Percentiles rank a stretch among this genome's conserved stretches.
Conservation (phyloP, 768 basidiomycete species). For the Hericium alpestre region DNA sequence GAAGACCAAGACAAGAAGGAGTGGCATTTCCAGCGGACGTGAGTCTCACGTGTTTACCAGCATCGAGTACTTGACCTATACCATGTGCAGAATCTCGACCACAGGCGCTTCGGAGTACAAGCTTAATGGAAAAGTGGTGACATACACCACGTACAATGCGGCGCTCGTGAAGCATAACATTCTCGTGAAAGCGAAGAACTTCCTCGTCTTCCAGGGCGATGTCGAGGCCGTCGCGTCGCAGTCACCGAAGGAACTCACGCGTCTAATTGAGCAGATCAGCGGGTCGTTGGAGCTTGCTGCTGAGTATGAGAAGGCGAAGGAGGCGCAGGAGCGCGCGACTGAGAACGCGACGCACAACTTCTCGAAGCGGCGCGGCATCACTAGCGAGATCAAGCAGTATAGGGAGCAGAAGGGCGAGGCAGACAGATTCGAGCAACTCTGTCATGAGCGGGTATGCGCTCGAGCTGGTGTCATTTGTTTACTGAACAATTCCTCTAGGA, state of each 20-base stretch:
- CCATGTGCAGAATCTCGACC: constrained; percentile 63
- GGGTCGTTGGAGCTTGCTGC: constrained; percentile 83
- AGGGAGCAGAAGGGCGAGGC: constrained; percentile 95
- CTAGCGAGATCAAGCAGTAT: constrained; percentile 93
- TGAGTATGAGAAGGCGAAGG: constrained; percentile 85
- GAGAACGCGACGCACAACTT: constrained; percentile 94
- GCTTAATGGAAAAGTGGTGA: constrained; percentile 70
- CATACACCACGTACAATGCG: constrained; percentile 81
- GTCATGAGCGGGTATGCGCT: constrained; percentile 53
- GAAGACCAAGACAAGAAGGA: constrained; percentile 68
- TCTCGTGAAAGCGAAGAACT: constrained; percentile 98
- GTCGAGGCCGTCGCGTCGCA: constrained; percentile 97
- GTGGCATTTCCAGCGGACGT: constrained; percentile 90
- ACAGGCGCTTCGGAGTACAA: constrained; percentile 86
- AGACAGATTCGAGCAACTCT: constrained; percentile 71
- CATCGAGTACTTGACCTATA: not conserved
- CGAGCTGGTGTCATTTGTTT: too few species aligned
- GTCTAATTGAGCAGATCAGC: constrained; percentile 90
- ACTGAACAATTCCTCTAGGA: constrained; percentile 46
- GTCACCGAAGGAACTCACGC: constrained; percentile 78
- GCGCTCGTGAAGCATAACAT: constrained; percentile 86
- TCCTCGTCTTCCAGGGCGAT: constrained; percentile 97
- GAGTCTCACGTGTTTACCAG: constrained; percentile 20
- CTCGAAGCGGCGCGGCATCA: constrained; percentile 84
- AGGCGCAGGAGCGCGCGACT: constrained; percentile 79